Evolutionary conservation across 352 stramenopile species (phyloP).

Genomic region (Globisporangium barbulae): DNA sequence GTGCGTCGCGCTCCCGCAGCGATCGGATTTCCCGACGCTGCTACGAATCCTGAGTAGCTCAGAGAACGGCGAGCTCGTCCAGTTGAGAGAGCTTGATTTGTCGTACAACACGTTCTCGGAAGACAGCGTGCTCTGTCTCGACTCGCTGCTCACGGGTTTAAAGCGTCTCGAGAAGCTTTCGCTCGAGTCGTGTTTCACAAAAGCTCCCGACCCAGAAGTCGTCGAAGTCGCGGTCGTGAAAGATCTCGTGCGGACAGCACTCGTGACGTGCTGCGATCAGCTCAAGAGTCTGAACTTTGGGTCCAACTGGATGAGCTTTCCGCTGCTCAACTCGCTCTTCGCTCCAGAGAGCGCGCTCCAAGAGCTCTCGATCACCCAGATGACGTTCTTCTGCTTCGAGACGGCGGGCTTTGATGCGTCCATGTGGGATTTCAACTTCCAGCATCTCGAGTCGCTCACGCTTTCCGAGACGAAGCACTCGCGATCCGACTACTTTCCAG

Average conservation of each 20-base stretch:
- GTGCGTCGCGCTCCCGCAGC: conserved; percentile 44
- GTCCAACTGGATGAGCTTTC: conserved; percentile 49
- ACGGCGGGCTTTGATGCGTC: conserved; percentile 11
- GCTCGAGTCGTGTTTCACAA: conserved; percentile 59
- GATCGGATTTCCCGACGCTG: conserved; percentile 38
- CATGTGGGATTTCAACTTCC: conserved; percentile 51
- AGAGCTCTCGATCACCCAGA: conserved; percentile 31
- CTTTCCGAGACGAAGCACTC: conserved; percentile 33
- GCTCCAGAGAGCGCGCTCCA: conserved; percentile 42
- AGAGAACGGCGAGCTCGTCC: conserved; percentile 18
- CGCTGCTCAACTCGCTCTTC: conserved; percentile 58
- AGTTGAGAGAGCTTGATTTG: conserved; percentile 51
- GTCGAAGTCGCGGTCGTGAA: conserved; percentile 37
- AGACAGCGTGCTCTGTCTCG: conserved; percentile 32
- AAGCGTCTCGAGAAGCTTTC: conserved; percentile 35
- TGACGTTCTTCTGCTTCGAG: conserved; percentile 29
- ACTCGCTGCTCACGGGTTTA: conserved; percentile 37
- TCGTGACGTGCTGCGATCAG: conserved; percentile 33
- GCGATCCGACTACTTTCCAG: conserved; percentile 29
- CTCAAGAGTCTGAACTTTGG: conserved; percentile 51
- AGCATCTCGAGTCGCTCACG: conserved; percentile 35
- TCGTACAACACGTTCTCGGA: conserved; percentile 67
- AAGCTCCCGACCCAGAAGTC: conserved; percentile 34
- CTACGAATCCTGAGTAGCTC: conserved; percentile 34
- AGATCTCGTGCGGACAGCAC: conserved; percentile 32